Conservation (phyloP, 768 basidiomycete genomes). For the Podaxis sp. region DNA sequence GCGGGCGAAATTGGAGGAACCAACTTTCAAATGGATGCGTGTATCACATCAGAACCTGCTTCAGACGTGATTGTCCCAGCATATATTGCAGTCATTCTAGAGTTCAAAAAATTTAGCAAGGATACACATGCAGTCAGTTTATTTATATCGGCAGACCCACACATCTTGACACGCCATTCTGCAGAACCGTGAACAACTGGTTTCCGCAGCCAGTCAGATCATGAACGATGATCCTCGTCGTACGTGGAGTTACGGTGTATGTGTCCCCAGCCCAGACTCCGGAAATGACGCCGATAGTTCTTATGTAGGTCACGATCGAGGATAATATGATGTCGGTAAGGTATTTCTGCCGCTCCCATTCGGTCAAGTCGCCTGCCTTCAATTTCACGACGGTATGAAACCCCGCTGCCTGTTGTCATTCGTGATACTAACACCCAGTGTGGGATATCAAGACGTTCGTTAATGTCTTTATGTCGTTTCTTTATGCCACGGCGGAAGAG, state of each 20-base stretch:
- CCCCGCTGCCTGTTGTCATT: not conserved
- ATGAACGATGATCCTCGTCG: not conserved
- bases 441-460: constrained; percentile 1
- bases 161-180: not conserved
- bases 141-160: not conserved
- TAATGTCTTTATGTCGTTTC: not conserved
- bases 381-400: not conserved
- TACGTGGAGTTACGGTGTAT: not conserved
- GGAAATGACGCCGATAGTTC: not conserved
- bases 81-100: constrained; percentile 13
- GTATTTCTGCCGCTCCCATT: constrained; percentile 11
- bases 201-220: not conserved
- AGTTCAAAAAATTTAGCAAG: constrained; percentile 9
- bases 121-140: not conserved
- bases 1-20: constrained; percentile 11
- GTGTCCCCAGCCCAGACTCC: not conserved
- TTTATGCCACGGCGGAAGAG: not conserved
- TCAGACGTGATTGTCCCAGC: not conserved
- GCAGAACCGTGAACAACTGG: not conserved
- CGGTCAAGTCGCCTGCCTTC: constrained; percentile 4
- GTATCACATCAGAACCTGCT: constrained; percentile 1
- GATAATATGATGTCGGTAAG: not conserved
- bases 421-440: not conserved
- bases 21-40: constrained; percentile 15
- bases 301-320: constrained; percentile 9